Evolutionary conservation across 257 asterid genomes (phyloP).

Genomic region (Solanum appendiculatum): DNA sequence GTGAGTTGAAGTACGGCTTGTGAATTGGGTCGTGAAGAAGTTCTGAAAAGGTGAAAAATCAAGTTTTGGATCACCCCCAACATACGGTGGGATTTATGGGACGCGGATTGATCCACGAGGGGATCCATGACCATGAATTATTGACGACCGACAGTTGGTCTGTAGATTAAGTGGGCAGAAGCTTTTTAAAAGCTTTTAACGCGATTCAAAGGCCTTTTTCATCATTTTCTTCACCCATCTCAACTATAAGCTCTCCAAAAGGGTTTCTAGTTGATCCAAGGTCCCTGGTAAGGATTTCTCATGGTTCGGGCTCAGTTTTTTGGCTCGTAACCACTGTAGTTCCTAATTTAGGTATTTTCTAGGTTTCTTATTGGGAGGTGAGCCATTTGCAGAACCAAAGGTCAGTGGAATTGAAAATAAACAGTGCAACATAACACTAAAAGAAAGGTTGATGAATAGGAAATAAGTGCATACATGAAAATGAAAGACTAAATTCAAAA

Average conservation of each 20-base stretch:
- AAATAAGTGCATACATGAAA: neutral
- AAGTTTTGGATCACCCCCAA: neutral
- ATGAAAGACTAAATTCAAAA: neutral
- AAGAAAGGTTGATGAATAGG: neutral
- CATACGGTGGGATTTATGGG: neutral
- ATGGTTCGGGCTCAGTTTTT: neutral
- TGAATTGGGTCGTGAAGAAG: neutral
- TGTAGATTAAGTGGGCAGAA: neutral
- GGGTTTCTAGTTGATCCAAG: neutral
- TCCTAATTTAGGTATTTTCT: neutral
- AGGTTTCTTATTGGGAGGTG: neutral
- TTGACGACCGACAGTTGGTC: neutral
- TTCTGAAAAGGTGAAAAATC: neutral
- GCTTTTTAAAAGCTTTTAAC: neutral
- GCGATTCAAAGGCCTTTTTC: too few relatives aligned
- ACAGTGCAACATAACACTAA: neutral
- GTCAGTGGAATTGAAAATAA: neutral
- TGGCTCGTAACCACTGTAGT: neutral
- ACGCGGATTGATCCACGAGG: neutral
- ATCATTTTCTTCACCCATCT: neutral
- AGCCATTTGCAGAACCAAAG: neutral
- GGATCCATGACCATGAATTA: neutral
- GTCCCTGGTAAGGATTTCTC: neutral
- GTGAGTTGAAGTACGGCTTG: neutral
- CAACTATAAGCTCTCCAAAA: neutral